phyloP scores from a whole-genome alignment of 345 rosid genomes.

The Odontarrhena argentea region DNA sequence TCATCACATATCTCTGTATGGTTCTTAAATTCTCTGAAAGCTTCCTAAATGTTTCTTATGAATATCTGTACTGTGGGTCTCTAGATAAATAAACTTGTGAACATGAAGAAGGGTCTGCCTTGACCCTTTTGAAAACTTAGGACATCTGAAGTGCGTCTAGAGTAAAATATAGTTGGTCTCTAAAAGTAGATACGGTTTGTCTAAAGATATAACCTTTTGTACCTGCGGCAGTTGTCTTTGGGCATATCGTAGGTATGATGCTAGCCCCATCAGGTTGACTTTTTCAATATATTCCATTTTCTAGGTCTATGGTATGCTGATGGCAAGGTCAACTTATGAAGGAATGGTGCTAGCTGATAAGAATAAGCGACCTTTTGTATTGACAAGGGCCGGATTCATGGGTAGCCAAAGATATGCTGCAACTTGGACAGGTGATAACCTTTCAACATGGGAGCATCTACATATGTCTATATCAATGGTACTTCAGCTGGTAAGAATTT shows the following conservation, averaged over 20 bases:
- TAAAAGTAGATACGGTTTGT: background rate
- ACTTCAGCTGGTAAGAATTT: conserved; percentile 83
- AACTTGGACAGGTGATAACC: conserved; percentile 95
- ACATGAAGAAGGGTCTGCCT: background rate
- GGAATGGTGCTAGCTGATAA: conserved; percentile 75
- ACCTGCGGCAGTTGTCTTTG: background rate
- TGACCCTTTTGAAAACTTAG: background rate
- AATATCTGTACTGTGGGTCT: conserved; percentile 16
- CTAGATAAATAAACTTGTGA: conserved; percentile 1
- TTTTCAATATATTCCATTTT: conserved; percentile 11
- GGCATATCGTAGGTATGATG: conserved; percentile 1
- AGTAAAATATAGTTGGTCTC: conserved; percentile 1
- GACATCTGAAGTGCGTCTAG: conserved; percentile 10
- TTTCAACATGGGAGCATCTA: conserved; percentile 90
- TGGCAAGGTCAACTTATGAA: conserved; percentile 91
- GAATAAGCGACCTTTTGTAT: conserved; percentile 86
- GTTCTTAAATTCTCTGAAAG: background rate
- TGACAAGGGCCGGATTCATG: conserved; percentile 92
- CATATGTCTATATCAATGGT: conserved; percentile 91
- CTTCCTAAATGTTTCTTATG: conserved; percentile 3
- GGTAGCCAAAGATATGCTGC: conserved; percentile 93
- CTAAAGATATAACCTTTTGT: background rate
- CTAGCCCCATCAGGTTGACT: conserved; percentile 10
- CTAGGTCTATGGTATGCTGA: conserved; percentile 88
- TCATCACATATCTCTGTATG: background rate